Percentiles rank a stretch among this genome's conserved stretches.
Conservation (phyloP, 345 rosid genomes). For the Raphanus raphanistrum region DNA sequence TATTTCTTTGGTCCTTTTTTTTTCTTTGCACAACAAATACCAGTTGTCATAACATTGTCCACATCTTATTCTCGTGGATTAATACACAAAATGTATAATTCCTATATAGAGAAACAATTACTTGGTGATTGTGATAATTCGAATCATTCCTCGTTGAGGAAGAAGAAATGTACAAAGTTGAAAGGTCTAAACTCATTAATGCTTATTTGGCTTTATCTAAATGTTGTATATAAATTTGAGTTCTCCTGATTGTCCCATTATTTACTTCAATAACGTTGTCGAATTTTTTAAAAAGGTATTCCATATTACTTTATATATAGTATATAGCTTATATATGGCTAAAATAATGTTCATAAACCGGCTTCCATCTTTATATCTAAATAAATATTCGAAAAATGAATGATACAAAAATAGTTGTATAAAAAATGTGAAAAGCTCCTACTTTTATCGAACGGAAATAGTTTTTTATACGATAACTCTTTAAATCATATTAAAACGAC, state of each 20-base stretch:
- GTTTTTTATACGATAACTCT: neutral
- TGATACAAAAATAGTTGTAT: neutral
- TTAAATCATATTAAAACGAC: neutral
- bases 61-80: constrained; percentile 17
- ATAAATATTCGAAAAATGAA: neutral
- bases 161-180: constrained; percentile 7
- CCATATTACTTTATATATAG: neutral
- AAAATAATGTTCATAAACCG: neutral
- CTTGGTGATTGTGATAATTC: constrained; percentile 33
- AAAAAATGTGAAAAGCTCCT: neutral
- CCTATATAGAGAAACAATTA: neutral
- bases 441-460: neutral
- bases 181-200: constrained; percentile 24
- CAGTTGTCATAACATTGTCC: constrained; percentile 28
- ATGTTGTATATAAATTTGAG: neutral
- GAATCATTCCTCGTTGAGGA: neutral
- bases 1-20: constrained; percentile 13
- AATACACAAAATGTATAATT: neutral
- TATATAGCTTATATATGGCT: neutral
- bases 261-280: neutral
- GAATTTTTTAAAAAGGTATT: neutral
- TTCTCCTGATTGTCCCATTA: neutral
- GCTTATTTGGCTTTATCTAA: neutral
- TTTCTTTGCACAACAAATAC: constrained; percentile 4
- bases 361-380: neutral